Evolutionary conservation across 441 rosid species (phyloP), one percentile per base, ranked within the genome.

Genomic region (Erodium texanum): DNA sequence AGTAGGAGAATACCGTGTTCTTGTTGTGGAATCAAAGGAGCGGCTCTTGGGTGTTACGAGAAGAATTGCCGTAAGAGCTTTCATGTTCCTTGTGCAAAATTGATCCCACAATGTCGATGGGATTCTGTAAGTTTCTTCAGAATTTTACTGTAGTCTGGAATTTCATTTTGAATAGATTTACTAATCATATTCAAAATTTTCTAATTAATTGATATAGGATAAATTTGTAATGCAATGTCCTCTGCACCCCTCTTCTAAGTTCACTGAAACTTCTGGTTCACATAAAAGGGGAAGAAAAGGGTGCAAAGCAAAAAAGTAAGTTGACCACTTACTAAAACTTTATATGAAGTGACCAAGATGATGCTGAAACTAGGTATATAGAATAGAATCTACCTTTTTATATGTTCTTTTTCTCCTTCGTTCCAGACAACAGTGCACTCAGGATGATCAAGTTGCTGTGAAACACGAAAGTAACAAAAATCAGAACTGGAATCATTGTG

Each of bases 21-120:
- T 3, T 70, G 77, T 24, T 74, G 73, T 62, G 74, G 77, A 32
- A 66, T 61, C 68, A 74, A 52, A 52, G 59, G 59, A 52, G 59
- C 59, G 16, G 59, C 59, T 52, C 59, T 52, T 52, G 59, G 59
- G 19, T 52, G 59, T 64, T 74, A 65, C 34, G 77, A 74, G 73
- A 77, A 82, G 71, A 82, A 79, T 76, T 93, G 99, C 74, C 85
- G 87, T 71, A 89, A 81, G 80, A 93, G 96, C 72, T 93, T 91
- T 77, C 99, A 93, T 75, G 83, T 91, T 59, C 75, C 97, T 18
- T 91, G 99, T 78, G 99, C 99, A 71, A 94, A 84, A 78, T 43
- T 80, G 69, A 84, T 54, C 7, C 77, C 92, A 67, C 82, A 87
- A 79, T 91, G 96, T 78, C 87, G 86, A 74, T 94, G 97, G 99